These are phyloP conservation scores for Thyridium curvatum DNA, from an alignment of 2,329 filamentous ascomycete species.

Conservation along the genomic window DNA sequence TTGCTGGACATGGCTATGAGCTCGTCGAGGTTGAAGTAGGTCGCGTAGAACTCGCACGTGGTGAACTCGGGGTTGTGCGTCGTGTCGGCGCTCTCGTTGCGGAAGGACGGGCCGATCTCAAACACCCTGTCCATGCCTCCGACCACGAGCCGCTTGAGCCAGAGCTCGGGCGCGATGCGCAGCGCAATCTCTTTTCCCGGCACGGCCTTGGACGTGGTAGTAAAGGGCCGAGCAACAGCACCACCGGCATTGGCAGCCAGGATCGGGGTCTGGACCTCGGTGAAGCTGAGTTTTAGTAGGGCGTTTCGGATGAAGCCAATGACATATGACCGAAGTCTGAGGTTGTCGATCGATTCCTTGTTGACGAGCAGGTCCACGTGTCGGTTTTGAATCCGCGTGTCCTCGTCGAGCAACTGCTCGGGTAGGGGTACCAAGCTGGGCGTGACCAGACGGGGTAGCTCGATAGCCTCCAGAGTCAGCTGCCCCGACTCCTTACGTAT, in stretches of 20 bases:
- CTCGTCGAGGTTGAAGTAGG: constrained; percentile 70
- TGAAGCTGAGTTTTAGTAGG: constrained; percentile 65
- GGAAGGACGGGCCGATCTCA: constrained; percentile 86
- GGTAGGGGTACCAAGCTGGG: constrained; percentile 79
- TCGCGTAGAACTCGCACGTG: constrained; percentile 94
- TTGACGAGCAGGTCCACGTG: constrained; percentile 86
- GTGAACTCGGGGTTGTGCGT: constrained; percentile 98
- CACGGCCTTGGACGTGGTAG: constrained; percentile 58
- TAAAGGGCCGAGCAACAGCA: constrained; percentile 79
- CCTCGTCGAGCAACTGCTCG: constrained; percentile 59
- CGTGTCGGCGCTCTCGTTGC: constrained; percentile 85
- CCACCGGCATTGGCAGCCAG: constrained; percentile 79
- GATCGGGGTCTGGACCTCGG: constrained; percentile 89
- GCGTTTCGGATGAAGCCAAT: constrained; percentile 69
- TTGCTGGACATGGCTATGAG: constrained; percentile 69
- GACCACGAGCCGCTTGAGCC: constrained; percentile 86
- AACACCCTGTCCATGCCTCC: constrained; percentile 86
- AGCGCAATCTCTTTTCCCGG: constrained; percentile 62
- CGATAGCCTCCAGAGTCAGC: constrained; percentile 62
- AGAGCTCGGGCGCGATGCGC: constrained; percentile 88
- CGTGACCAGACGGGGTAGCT: constrained; percentile 65
- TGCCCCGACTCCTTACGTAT: constrained; percentile 67
- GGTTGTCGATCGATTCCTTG: constrained; percentile 51
- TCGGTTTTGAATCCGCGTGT: constrained; percentile 68
- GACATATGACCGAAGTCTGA: constrained; percentile 69